phyloP scores from a whole-genome alignment of 257 asterid species.

The Craterostigma plantagineum region DNA sequence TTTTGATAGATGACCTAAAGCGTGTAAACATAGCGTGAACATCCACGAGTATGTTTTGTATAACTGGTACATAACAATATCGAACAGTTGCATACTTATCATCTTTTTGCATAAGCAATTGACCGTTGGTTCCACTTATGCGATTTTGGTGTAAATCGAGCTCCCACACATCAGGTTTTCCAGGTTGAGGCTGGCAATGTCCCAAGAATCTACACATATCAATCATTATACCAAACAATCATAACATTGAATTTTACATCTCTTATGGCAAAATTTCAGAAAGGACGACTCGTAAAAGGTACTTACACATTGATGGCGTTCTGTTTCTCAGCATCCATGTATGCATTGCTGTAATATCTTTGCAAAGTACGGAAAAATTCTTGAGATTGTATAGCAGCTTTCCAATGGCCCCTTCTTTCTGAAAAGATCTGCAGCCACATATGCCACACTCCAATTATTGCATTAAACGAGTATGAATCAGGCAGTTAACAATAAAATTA shows the following conservation, averaged over 20 bases:
- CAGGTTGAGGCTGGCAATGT: constrained; percentile 47
- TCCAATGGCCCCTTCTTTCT: constrained; percentile 65
- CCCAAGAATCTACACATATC: constrained; percentile 57
- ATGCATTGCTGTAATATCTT: constrained; percentile 58
- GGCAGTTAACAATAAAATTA: not conserved
- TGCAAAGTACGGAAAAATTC: constrained; percentile 67
- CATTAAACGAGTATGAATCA: not conserved
- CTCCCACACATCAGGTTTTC: constrained; percentile 58
- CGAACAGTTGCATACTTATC: constrained; percentile 24
- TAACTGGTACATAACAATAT: too few relatives aligned
- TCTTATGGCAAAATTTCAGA: not conserved
- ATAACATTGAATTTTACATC: not conserved
- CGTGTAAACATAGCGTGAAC: constrained; percentile 8
- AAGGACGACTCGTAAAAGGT: not conserved
- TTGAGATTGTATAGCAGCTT: constrained; percentile 63
- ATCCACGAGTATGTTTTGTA: not conserved
- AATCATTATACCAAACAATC: not conserved
- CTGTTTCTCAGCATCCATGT: constrained; percentile 61
- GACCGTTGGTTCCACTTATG: too few relatives aligned
- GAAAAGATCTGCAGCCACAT: constrained; percentile 33
- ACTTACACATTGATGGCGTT: constrained; percentile 66
- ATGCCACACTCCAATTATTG: not conserved
- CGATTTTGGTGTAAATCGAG: constrained; percentile 35
- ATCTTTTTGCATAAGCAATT: constrained; percentile 20
- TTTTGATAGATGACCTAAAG: constrained; percentile 35